phyloP scores from a whole-genome alignment of 495 filamentous ascomycete species.

The Penicillium tannophilum region DNA sequence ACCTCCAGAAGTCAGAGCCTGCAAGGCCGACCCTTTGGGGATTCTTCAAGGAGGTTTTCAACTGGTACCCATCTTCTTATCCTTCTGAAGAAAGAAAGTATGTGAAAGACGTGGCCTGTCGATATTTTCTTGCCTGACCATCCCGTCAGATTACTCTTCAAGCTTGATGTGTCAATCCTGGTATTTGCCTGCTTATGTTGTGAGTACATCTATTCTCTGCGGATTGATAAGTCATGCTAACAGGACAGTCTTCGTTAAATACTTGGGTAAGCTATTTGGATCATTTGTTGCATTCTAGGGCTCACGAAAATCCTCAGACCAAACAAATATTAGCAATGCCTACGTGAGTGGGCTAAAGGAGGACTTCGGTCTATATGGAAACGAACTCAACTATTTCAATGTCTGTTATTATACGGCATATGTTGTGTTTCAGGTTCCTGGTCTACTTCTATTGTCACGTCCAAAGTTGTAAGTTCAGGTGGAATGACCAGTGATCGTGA shows the following conservation, averaged over 20 bases:
- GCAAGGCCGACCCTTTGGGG: constrained; percentile 24
- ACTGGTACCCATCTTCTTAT: constrained; percentile 50
- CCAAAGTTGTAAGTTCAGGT: constrained; percentile 30
- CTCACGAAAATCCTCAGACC: constrained; percentile 28
- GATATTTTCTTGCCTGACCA: neutral
- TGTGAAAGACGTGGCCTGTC: constrained; percentile 2
- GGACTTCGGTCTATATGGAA: constrained; percentile 58
- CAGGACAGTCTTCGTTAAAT: constrained; percentile 38
- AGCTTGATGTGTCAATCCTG: constrained; percentile 36
- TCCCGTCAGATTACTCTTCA: constrained; percentile 33
- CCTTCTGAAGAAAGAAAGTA: constrained; percentile 45
- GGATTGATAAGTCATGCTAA: constrained; percentile 9
- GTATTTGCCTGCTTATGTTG: constrained; percentile 42
- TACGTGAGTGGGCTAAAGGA: constrained; percentile 63
- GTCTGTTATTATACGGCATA: constrained; percentile 43
- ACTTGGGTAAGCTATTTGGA: constrained; percentile 24
- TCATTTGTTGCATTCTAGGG: neutral
- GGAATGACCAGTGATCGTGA: neutral
- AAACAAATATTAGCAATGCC: constrained; percentile 53
- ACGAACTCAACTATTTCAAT: constrained; percentile 51
- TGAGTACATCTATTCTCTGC: constrained; percentile 22
- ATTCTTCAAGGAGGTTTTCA: constrained; percentile 49
- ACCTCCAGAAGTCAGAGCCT: constrained; percentile 18
- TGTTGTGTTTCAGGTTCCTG: constrained; percentile 42
- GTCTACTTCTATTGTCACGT: constrained; percentile 38